Conservation (phyloP, 371 early-diverging fungal genomes). For the Apophysomyces variabilis region DNA sequence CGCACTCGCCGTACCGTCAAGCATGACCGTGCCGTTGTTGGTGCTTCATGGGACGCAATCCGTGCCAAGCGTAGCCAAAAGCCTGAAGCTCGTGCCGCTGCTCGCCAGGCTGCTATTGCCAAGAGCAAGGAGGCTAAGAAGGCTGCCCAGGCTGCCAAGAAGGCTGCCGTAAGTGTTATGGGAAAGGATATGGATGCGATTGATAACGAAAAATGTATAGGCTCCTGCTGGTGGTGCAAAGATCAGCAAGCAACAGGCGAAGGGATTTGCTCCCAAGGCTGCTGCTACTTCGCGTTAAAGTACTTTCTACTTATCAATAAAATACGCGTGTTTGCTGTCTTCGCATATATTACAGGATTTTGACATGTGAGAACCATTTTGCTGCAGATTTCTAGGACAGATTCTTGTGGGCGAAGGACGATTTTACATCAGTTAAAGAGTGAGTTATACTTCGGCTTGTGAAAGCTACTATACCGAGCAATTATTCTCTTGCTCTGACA, state of each 20-base stretch:
- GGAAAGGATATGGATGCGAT: not conserved
- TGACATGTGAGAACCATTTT: not conserved
- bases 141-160: conserved; percentile 82
- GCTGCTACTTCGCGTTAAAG: conserved; percentile 88
- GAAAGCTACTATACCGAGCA: too few relatives aligned
- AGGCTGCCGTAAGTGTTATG: conserved; percentile 44
- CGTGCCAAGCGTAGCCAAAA: conserved; percentile 95
- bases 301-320: conserved; percentile 1
- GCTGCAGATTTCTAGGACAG: too few relatives aligned
- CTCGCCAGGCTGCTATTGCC: conserved; percentile 85
- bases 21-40: conserved; percentile 95
- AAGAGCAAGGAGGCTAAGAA: conserved; percentile 90
- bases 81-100: conserved; percentile 93
- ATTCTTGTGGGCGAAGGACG: too few relatives aligned
- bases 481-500: too few relatives aligned
- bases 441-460: too few relatives aligned
- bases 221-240: conserved; percentile 58
- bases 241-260: conserved; percentile 87
- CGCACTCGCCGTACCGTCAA: conserved; percentile 93
- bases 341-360: not conserved
- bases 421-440: too few relatives aligned
- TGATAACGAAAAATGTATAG: not conserved
- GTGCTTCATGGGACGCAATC: conserved; percentile 94
- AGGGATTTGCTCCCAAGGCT: conserved; percentile 86
- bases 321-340: conserved; percentile 7